Conservation (phyloP, 1,284 basidiomycete species). For the Termitomyces sp. region DNA sequence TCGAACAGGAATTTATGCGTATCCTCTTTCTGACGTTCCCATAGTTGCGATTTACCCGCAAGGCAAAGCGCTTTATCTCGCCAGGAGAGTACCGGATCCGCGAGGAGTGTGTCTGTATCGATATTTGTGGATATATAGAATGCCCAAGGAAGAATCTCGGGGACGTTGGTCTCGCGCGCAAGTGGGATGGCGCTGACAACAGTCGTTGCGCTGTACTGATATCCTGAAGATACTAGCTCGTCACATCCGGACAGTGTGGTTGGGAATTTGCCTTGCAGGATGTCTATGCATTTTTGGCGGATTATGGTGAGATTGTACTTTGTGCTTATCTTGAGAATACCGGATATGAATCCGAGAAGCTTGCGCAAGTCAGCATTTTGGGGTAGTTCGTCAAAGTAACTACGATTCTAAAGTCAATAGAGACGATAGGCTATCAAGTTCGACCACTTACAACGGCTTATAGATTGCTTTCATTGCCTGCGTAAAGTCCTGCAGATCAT, state of each 20-base stretch:
- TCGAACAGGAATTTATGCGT: conserved; percentile 31
- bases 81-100: conserved; percentile 30
- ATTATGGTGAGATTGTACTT: conserved; percentile 29
- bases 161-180: conserved; percentile 30
- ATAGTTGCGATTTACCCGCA: conserved; percentile 31
- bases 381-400: conserved; percentile 32
- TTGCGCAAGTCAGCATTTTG: conserved; percentile 24
- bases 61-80: conserved; percentile 33
- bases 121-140: conserved; percentile 37
- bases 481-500: conserved; percentile 22
- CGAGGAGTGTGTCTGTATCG: conserved; percentile 25
- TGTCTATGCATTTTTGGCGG: conserved; percentile 32
- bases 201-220: conserved; percentile 27
- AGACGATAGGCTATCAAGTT: not conserved
- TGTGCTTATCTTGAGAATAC: conserved; percentile 33
- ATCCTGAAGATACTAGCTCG: conserved; percentile 26
- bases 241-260: conserved; percentile 31
- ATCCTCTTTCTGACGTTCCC: conserved; percentile 29
- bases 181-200: conserved; percentile 33
- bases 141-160: conserved; percentile 35
- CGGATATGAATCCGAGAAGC: conserved; percentile 31
- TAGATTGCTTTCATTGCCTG: conserved; percentile 30
- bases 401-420: conserved; percentile 9
- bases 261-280: conserved; percentile 33
- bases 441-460: conserved; percentile 28